Base-by-base conservation (phyloP, 441 rosid species). In the Lepidium campestre region DNA sequence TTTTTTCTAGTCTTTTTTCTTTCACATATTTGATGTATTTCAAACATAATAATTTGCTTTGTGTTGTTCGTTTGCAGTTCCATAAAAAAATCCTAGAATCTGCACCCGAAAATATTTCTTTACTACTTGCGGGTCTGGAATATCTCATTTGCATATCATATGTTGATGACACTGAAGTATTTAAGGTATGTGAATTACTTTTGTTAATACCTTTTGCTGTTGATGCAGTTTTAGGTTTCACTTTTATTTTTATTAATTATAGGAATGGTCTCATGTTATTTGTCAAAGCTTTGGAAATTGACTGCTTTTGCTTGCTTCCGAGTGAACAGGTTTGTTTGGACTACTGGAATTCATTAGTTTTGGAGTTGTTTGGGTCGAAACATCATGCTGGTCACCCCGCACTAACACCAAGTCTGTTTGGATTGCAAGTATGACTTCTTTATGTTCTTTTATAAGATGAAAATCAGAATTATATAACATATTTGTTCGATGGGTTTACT, bases 101-200 rank as follows among this genome's bases (percentile, higher is more conserved):
- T 49, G 35, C 85, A 1, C 96, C 80, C 58, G 99, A 96, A 55
- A 81, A 77, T 79, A 71, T 86, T 10, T 49, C 87, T 77, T 75
- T 83, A 10, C 74, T 93, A 75, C 81, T 90, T 49, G 20, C 73
- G 81, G 99, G 98, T 78, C 96, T 93, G 59, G 97, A 88, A 56
- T 96, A 96, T 82, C 84, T 96, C 45, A 86, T 90, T 64, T 86
- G 73, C 68, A 89, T 93, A 46, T 96, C 98, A 25, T 96, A 90
- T 76, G 98, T 90, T 45, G 98, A 96, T 80, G 99, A 96, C 81
- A 93, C 97, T 3, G 98, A 96, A 76, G 99, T 96, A 66, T 96
- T 96, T 68, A 96, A 96, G 99, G 99, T 94, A 69, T 59, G 48
- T 56, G 11, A 14, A 53, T 39, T 64, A 39, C 37, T 7, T 14